Evolutionary conservation across 805 yeast genomes (phyloP).

Genomic region (Saccharomycopsis microspora): DNA sequence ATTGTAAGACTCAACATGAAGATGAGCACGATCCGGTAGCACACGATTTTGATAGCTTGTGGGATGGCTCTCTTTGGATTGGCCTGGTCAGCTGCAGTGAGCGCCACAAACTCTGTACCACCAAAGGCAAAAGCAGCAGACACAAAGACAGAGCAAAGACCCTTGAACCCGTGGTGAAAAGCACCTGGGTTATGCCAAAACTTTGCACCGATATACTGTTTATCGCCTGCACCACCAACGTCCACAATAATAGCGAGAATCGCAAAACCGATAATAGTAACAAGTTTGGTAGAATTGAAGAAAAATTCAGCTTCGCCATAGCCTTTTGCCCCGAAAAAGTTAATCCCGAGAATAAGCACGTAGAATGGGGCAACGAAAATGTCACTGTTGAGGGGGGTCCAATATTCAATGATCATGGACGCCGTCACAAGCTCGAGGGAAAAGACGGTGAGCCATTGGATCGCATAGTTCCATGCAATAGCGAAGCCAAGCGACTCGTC

Average conservation of each 20-base stretch:
- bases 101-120: slow-evolving; percentile 55
- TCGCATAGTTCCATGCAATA: slow-evolving; percentile 47
- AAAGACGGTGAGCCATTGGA: slow-evolving; percentile 43
- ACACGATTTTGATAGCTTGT: slow-evolving; percentile 51
- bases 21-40: slow-evolving; percentile 51
- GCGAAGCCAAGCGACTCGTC: slow-evolving; percentile 53
- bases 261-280: slow-evolving; percentile 40
- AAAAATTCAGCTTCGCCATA: slow-evolving; percentile 27
- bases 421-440: slow-evolving; percentile 49
- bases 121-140: slow-evolving; percentile 55
- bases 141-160: slow-evolving; percentile 42
- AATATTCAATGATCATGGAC: slow-evolving; percentile 38
- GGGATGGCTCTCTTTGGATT: slow-evolving; percentile 37
- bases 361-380: slow-evolving; percentile 43
- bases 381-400: slow-evolving; percentile 36
- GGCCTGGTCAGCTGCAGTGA: slow-evolving; percentile 56
- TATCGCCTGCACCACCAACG: slow-evolving; percentile 39
- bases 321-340: slow-evolving; percentile 38
- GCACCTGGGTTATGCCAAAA: slow-evolving; percentile 57
- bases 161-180: slow-evolving; percentile 46
- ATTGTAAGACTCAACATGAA: slow-evolving; percentile 42
- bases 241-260: slow-evolving; percentile 39
- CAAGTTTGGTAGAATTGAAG: slow-evolving; percentile 36
- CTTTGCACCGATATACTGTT: slow-evolving; percentile 30
- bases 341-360: slow-evolving; percentile 33